Percentiles rank a stretch among this genome's conserved stretches.
These are phyloP conservation scores for Rhynchospora pubera DNA, from an alignment of 176 grass and related monocot species.

Conservation along the genomic window DNA sequence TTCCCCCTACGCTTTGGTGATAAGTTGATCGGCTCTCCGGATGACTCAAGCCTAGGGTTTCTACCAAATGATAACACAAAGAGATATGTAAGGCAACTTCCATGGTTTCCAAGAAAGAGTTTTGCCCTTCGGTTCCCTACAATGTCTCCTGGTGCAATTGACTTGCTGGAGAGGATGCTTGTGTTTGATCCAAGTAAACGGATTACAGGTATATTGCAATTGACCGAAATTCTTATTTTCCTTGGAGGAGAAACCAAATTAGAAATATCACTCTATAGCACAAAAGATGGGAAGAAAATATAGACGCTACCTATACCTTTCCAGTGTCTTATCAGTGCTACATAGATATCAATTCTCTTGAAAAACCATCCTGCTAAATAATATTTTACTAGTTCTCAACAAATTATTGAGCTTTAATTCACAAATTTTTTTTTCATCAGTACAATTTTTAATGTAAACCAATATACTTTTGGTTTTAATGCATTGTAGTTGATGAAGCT, in stretches of 20 bases:
- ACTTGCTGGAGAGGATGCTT: slow-evolving; percentile 89
- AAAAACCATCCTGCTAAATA: not conserved
- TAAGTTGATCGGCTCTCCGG: slow-evolving; percentile 95
- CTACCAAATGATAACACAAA: slow-evolving; percentile 81
- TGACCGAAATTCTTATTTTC: slow-evolving; percentile 2
- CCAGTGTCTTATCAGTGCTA: not conserved
- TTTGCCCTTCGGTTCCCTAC: slow-evolving; percentile 59
- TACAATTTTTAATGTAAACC: not conserved
- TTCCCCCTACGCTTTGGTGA: not conserved
- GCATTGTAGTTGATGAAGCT: slow-evolving; percentile 80
- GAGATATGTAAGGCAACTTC: slow-evolving; percentile 89
- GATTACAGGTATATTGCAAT: slow-evolving; percentile 58
- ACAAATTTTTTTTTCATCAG: not conserved
- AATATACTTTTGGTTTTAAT: slow-evolving; percentile 12
- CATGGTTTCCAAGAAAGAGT: slow-evolving; percentile 61
- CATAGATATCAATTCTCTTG: not conserved
- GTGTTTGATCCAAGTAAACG: slow-evolving; percentile 94
- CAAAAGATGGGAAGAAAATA: not conserved
- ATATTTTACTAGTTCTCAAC: not conserved
- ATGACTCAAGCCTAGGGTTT: slow-evolving; percentile 84
- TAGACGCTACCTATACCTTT: not conserved
- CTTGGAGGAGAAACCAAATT: not conserved
- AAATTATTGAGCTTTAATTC: not conserved
- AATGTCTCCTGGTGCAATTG: slow-evolving; percentile 74
- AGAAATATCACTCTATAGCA: not conserved